Percentiles rank a stretch among this genome's conserved stretches.
Conservation (phyloP, 306 rosid species). For the Sindora glabra region DNA sequence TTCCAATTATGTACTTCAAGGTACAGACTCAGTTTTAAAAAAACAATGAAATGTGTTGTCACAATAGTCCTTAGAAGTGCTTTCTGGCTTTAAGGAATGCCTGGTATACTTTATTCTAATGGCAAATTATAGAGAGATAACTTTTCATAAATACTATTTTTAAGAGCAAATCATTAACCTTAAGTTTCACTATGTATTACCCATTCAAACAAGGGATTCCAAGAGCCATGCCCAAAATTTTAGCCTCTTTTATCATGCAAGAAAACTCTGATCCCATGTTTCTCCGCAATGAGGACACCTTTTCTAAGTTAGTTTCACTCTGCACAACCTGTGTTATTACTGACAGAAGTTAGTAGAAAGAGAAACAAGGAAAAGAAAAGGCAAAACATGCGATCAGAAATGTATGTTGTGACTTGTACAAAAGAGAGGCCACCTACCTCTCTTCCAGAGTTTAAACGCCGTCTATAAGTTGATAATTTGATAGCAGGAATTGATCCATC, state of each 20-base stretch:
- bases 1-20: neutral
- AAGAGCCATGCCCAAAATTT: constrained; percentile 58
- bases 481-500: constrained; percentile 91
- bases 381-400: neutral
- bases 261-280: constrained; percentile 79
- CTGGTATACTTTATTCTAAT: neutral
- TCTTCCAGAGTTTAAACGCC: constrained; percentile 52
- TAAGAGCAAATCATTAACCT: constrained; percentile 4
- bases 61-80: neutral
- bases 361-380: neutral
- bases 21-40: constrained; percentile 13
- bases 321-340: constrained; percentile 37
- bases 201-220: constrained; percentile 74
- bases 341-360: constrained; percentile 1
- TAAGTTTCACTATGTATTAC: constrained; percentile 27
- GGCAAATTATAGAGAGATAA: neutral
- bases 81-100: neutral
- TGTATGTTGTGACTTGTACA: neutral
- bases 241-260: constrained; percentile 72
- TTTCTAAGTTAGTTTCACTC: constrained; percentile 31
- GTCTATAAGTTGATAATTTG: constrained; percentile 62
- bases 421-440: constrained; percentile 40
- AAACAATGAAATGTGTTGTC: too few relatives aligned
- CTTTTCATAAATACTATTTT: neutral
- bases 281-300: constrained; percentile 42